Evolutionary conservation across 768 basidiomycete genomes (phyloP), one percentile per base, ranked within the genome.

Genomic region (Serendipita indica): DNA sequence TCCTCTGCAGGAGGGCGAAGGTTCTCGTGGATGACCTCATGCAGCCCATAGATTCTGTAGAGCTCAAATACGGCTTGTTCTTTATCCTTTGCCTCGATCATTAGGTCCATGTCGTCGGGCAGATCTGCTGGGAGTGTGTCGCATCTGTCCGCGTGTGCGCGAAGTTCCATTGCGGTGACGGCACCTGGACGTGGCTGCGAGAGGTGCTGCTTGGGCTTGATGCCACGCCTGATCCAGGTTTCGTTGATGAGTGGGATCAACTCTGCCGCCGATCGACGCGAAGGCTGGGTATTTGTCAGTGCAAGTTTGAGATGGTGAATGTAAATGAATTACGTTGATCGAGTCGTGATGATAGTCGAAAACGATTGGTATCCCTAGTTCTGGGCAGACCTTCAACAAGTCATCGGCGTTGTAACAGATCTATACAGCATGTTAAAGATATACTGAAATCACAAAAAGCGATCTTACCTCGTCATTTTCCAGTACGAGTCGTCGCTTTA

Each of bases 31-130:
- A 75, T 78, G 22, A 89, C 83, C 14, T 81, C 77, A 39, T 81
- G 71, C 3, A 93, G 68, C 45, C 72, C 74, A 64, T 96, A 94
- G 30, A 86, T 82, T 60, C 89, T 69, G 66, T 89, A 82, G 43
- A 94, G 66, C 62, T 93, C 81, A 59, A 96, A 77, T 3, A 96
- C 91, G 1, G 91, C 92, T 67, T 93, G 92, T 68, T 94, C 92
- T 71, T 92, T 88, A 69, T 87, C 88, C 68, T 91, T 89, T 2
- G 89, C 89, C 75, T 93, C 90, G 60, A 92, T 89, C 90, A 93
- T 91, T 63, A 93, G 66, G 71, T 93, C 83, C 72, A 86, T 81
- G 60, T 84, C 83, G 62, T 79, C 77, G 0, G 83, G 83, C 28
- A 86, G 65, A 61, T 80, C 79, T 0, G 65, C 65, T 1, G 87